These are phyloP conservation scores for Tremella mesenterica DNA, from an alignment of 768 basidiomycete species.

Conservation along the genomic window DNA sequence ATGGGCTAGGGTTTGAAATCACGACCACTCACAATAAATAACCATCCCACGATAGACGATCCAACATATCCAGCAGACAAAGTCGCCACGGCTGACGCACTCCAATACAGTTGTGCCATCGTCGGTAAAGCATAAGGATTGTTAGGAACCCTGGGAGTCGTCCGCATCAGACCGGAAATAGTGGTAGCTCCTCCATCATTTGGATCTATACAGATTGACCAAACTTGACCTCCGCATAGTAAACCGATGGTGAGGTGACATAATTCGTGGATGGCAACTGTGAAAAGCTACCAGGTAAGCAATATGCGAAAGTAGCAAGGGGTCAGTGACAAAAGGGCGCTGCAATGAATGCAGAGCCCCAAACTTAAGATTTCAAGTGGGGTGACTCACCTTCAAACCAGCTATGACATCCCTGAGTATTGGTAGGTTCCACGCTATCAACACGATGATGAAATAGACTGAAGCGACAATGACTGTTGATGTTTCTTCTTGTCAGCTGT, in stretches of 20 bases:
- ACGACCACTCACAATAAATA: slow-evolving; percentile 36
- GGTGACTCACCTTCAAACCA: slow-evolving; percentile 36
- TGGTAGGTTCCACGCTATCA: slow-evolving; percentile 42
- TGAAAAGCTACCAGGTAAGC: slow-evolving; percentile 29
- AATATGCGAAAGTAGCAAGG: background rate
- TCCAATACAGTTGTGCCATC: slow-evolving; percentile 39
- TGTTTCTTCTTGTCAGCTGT: too few relatives aligned
- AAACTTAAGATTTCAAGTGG: background rate
- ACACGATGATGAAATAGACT: slow-evolving; percentile 32
- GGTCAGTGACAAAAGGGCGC: background rate
- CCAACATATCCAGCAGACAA: slow-evolving; percentile 41
- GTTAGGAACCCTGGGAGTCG: slow-evolving; percentile 22
- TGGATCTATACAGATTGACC: slow-evolving; percentile 41
- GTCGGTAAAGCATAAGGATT: slow-evolving; percentile 40
- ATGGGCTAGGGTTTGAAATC: too few relatives aligned
- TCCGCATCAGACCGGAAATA: slow-evolving; percentile 35
- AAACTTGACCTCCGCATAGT: slow-evolving; percentile 40
- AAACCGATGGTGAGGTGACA: slow-evolving; percentile 38
- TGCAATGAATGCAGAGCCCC: background rate
- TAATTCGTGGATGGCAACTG: slow-evolving; percentile 38
- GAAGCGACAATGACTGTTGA: too few relatives aligned
- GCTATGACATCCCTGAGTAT: slow-evolving; percentile 39
- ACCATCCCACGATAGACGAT: slow-evolving; percentile 33
- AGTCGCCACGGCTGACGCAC: slow-evolving; percentile 34
- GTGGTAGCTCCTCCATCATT: slow-evolving; percentile 37